Evolutionary conservation across 441 rosid species (phyloP), one percentile per base, ranked within the genome.

Genomic region (Erodium texanum): DNA sequence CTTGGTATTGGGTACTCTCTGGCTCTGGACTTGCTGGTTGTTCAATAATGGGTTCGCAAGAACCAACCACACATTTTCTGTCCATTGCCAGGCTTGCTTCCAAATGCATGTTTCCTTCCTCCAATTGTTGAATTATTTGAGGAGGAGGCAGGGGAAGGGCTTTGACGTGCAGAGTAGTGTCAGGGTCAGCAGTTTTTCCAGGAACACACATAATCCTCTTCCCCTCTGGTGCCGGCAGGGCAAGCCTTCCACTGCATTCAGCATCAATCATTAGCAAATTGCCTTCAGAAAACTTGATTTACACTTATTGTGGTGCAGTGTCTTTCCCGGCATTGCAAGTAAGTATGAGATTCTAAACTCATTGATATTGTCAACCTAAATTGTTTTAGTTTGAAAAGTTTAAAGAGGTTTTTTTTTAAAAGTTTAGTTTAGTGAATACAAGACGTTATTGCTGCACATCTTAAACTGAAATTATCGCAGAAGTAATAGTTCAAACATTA

Each of bases 171-270:
- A 62, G 86, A 72, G 68, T 69, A 32, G 6, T 48, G 6, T 67
- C 75, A 70, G 75, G 76, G 65, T 77, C 72, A 59, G 81, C 67
- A 65, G 74, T 75, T 66, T 32, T 34, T 64, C 18, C 67, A 34
- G 48, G 18, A 85, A 82, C 80, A 59, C 62, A 68, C 52, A 86
- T 80, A 73, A 87, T 73, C 68, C 79, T 78, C 75, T 77, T 89
- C 66, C 86, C 92, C 68, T 87, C 96, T 79, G 96, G 90, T n/a
- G 89, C 99, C 48, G 98, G 96, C 64, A 95, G 80, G 66, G 93
- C 88, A 73, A 95, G 91, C 76, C 96, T 90, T 67, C 98, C 96
- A 81, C 99, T 95, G 87, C 79, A 73, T 73, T 38, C 64, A 75
- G 22, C 24, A 71, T 23, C 52, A 62, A 63, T 43, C 15, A 22